phyloP scores from a whole-genome alignment of 139 green algal species.

The Coccomyxa sp. region DNA sequence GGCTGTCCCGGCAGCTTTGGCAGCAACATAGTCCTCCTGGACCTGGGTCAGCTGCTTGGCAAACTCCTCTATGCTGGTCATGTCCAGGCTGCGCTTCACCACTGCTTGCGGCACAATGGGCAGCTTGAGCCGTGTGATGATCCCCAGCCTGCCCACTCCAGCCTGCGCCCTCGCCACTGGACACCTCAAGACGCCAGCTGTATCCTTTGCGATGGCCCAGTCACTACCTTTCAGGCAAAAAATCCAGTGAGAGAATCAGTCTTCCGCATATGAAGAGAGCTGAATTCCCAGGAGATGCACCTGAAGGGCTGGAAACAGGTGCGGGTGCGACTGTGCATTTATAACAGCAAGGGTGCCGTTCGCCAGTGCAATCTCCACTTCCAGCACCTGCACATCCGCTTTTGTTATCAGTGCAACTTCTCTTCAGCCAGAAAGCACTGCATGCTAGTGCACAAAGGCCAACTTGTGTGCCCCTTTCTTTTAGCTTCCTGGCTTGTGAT shows the following conservation, averaged over 20 bases:
- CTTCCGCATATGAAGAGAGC: too few relatives aligned
- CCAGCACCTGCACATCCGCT: constrained; percentile 30
- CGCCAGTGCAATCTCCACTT: constrained; percentile 60
- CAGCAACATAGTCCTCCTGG: background rate
- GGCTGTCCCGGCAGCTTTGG: too few relatives aligned
- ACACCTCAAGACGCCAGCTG: too few relatives aligned
- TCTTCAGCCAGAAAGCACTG: background rate
- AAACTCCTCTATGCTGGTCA: background rate
- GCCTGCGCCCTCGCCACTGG: too few relatives aligned
- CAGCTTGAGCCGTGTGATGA: constrained; percentile 66
- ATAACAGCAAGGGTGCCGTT: constrained; percentile 67
- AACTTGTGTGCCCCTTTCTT: too few relatives aligned
- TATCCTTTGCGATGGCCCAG: too few relatives aligned
- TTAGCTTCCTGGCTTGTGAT: too few relatives aligned
- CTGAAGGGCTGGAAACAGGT: constrained; percentile 46
- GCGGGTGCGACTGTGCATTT: constrained; percentile 42
- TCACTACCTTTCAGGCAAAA: too few relatives aligned
- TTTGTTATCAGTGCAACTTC: too few relatives aligned
- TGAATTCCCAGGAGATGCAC: too few relatives aligned
- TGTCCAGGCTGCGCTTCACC: background rate
- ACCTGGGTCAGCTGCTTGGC: background rate
- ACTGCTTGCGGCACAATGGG: constrained; percentile 36
- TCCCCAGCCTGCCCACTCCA: constrained; percentile 62
- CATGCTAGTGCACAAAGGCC: background rate
- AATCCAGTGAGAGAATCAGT: too few relatives aligned